Percentiles rank a stretch among this genome's conserved stretches.
These are phyloP conservation scores for Salix suchowensis DNA, from an alignment of 345 rosid genomes.

Conservation along the genomic window DNA sequence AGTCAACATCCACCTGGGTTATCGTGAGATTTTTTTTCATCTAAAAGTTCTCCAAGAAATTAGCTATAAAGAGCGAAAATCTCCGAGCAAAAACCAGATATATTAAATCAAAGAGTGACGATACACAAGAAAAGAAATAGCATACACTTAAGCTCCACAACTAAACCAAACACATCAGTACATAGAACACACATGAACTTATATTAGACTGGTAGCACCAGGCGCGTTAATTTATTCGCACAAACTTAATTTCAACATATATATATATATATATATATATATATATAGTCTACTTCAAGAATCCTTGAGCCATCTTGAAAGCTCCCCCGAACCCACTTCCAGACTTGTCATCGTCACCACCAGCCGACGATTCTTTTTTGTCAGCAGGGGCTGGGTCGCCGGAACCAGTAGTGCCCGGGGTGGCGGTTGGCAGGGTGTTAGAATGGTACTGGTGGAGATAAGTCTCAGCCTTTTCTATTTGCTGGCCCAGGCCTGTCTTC, in stretches of 20 bases:
- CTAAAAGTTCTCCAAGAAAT: too few relatives aligned
- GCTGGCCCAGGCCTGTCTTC: slow-evolving; percentile 51
- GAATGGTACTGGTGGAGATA: slow-evolving; percentile 53
- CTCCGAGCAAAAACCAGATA: background rate
- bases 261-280: background rate
- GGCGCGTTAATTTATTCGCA: background rate
- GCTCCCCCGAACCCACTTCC: slow-evolving; percentile 46
- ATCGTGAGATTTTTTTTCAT: too few relatives aligned
- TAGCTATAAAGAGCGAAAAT: background rate
- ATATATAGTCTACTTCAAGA: background rate
- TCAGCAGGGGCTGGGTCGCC: slow-evolving; percentile 5
- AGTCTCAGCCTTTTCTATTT: slow-evolving; percentile 62
- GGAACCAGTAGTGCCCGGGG: slow-evolving; percentile 23
- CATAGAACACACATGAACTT: too few relatives aligned
- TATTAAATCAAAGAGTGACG: background rate
- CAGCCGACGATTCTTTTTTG: background rate
- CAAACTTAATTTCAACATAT: background rate
- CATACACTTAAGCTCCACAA: background rate
- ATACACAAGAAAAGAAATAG: too few relatives aligned
- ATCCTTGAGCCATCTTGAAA: slow-evolving; percentile 47
- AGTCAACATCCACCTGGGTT: too few relatives aligned
- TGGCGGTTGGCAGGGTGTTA: slow-evolving; percentile 31
- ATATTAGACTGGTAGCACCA: background rate
- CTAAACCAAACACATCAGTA: background rate
- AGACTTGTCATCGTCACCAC: slow-evolving; percentile 29